phyloP scores from a whole-genome alignment of 2,329 filamentous ascomycete genomes.

The Cladosporium sp. region DNA sequence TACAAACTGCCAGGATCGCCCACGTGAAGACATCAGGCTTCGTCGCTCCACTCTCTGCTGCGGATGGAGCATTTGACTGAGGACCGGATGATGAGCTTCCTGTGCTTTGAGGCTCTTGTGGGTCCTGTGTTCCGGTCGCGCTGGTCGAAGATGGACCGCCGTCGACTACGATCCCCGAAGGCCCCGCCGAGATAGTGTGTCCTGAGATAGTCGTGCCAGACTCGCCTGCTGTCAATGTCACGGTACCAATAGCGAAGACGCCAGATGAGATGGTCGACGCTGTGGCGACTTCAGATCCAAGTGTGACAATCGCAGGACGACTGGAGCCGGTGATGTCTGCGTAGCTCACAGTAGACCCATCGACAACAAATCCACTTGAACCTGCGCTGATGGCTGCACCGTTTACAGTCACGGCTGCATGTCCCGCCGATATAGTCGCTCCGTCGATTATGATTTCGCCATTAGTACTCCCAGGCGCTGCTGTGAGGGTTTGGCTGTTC shows the following conservation, averaged over 20 bases:
- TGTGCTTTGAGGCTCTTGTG: neutral
- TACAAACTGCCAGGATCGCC: neutral
- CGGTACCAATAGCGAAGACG: constrained; percentile 1
- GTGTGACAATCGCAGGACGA: neutral
- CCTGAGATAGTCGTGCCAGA: neutral
- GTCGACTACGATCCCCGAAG: constrained; percentile 6
- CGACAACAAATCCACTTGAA: constrained; percentile 1
- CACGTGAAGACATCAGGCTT: neutral
- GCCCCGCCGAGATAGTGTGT: neutral
- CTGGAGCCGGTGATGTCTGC: neutral
- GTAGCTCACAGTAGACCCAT: neutral
- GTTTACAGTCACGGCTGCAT: neutral
- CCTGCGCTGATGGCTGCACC: constrained; percentile 5
- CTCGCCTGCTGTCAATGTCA: constrained; percentile 12
- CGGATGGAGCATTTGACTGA: neutral
- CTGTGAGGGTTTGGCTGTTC: constrained; percentile 3
- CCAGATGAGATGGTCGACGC: neutral
- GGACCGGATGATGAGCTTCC: neutral
- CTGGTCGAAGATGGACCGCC: neutral
- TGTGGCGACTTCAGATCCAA: neutral
- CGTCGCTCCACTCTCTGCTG: neutral
- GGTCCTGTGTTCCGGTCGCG: neutral
- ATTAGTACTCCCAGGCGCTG: neutral
- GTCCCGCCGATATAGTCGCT: neutral
- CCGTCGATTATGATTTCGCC: constrained; percentile 3